These are phyloP conservation scores for Pseudodiploospora longispora DNA, from an alignment of 2,329 filamentous ascomycete genomes.

Conservation along the genomic window DNA sequence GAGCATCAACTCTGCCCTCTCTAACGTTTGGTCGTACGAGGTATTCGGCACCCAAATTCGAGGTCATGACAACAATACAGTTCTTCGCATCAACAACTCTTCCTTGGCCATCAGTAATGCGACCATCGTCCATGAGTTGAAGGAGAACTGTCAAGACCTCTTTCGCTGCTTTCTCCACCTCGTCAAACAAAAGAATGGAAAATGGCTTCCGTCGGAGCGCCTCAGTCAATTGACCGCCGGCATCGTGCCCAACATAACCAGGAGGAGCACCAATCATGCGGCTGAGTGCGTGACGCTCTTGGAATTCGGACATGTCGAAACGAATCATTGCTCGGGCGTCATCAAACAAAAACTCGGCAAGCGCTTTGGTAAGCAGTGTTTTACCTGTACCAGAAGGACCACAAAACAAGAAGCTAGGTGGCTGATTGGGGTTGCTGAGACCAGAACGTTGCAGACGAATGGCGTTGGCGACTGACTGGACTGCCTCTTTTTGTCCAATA, in stretches of 20 bases:
- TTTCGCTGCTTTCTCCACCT: slow-evolving; percentile 98
- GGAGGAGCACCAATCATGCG: slow-evolving; percentile 97
- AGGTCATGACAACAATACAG: slow-evolving; percentile 99
- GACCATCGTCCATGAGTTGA: slow-evolving; percentile 99
- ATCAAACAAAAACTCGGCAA: slow-evolving; percentile 97
- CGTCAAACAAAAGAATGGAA: slow-evolving; percentile 95
- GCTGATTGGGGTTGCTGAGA: slow-evolving; percentile 90
- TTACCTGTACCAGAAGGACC: slow-evolving; percentile 98
- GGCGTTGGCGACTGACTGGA: slow-evolving; percentile 86
- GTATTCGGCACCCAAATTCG: slow-evolving; percentile 90
- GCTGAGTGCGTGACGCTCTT: slow-evolving; percentile 90
- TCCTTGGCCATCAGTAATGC: slow-evolving; percentile 96
- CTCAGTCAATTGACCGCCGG: slow-evolving; percentile 92
- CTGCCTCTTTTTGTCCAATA: slow-evolving; percentile 89
- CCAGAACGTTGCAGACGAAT: slow-evolving; percentile 93
- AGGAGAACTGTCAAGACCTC: slow-evolving; percentile 92
- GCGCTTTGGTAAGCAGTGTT: slow-evolving; percentile 89
- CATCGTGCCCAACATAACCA: slow-evolving; percentile 93
- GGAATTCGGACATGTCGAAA: slow-evolving; percentile 99
- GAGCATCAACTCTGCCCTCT: slow-evolving; percentile 78
- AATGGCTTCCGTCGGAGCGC: slow-evolving; percentile 89
- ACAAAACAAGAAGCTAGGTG: slow-evolving; percentile 97
- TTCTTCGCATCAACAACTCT: slow-evolving; percentile 91
- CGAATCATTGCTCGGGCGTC: slow-evolving; percentile 96
- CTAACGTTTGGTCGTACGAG: slow-evolving; percentile 70